Conservation (phyloP, 768 basidiomycete genomes). For the Collybiopsis confluens region DNA sequence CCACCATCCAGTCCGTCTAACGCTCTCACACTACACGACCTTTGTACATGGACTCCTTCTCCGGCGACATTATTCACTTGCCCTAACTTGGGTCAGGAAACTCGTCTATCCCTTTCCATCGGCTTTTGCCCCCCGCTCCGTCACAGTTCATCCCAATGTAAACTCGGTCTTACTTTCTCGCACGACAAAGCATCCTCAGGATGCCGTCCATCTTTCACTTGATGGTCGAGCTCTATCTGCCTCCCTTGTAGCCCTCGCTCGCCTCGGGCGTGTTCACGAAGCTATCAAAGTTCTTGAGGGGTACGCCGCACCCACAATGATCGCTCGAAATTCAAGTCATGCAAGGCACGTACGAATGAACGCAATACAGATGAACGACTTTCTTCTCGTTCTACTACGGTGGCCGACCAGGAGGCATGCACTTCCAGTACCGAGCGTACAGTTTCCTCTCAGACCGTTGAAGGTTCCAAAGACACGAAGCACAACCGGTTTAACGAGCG, state of each 20-base stretch:
- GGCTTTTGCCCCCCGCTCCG: neutral
- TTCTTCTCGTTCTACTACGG: constrained; percentile 1
- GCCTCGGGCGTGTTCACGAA: neutral
- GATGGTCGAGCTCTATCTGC: constrained; percentile 1
- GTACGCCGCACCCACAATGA: neutral
- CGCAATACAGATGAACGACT: constrained; percentile 4
- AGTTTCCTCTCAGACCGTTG: neutral
- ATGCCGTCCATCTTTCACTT: neutral
- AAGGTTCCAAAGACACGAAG: neutral
- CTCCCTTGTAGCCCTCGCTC: neutral
- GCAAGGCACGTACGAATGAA: neutral
- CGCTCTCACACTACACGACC: constrained; percentile 3
- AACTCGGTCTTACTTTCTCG: neutral
- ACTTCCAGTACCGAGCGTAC: neutral
- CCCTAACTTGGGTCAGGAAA: neutral
- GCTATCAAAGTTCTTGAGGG: neutral
- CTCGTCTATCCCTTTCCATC: neutral
- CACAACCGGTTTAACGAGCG: neutral
- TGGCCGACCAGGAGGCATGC: constrained; percentile 5
- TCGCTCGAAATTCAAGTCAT: neutral
- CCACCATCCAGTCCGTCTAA: neutral
- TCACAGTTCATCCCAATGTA: neutral
- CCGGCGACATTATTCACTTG: constrained; percentile 4
- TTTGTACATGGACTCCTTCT: constrained; percentile 3
- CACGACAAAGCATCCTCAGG: neutral